These are phyloP conservation scores for Euphorbia lathyris DNA, from an alignment of 345 rosid genomes.

Conservation along the genomic window DNA sequence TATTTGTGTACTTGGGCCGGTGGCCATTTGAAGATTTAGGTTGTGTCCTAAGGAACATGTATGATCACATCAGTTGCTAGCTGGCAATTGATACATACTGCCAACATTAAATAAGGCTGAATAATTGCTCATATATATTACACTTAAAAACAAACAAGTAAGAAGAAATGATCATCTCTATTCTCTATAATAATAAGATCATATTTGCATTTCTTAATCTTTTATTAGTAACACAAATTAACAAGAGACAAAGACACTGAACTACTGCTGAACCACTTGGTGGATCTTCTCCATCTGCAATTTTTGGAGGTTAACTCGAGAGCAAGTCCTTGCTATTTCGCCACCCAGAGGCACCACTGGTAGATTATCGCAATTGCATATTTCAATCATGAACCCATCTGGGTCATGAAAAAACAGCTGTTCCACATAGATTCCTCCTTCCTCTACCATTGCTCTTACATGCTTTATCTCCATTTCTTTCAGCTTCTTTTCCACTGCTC, in stretches of 20 bases:
- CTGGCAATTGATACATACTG: no score
- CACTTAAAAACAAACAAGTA: no score
- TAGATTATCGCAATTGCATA: conserved; percentile 42
- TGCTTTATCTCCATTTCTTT: conserved; percentile 31
- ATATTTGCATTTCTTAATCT: no score
- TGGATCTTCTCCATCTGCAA: conserved; percentile 8
- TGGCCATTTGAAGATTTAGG: no score
- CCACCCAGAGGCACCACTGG: conserved; percentile 36
- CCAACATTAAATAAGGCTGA: no score
- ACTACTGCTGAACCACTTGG: conserved; percentile 6
- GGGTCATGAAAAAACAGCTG: conserved; percentile 49
- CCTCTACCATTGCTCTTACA: conserved; percentile 33
- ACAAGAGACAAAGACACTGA: neutral
- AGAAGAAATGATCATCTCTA: no score
- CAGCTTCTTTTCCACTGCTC: conserved; percentile 36
- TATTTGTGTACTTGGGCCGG: no score
- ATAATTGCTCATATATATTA: no score
- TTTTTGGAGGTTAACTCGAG: conserved; percentile 9
- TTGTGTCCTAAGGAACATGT: no score
- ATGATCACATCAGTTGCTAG: no score
- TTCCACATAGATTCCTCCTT: conserved; percentile 37
- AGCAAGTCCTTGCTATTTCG: conserved; percentile 16
- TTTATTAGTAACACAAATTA: no score
- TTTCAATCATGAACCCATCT: conserved; percentile 45
- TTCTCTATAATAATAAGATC: no score